Evolutionary conservation across 2,329 filamentous ascomycete species (phyloP), one percentile per base, ranked within the genome.

Genomic region (Mycosphaerella sp.): DNA sequence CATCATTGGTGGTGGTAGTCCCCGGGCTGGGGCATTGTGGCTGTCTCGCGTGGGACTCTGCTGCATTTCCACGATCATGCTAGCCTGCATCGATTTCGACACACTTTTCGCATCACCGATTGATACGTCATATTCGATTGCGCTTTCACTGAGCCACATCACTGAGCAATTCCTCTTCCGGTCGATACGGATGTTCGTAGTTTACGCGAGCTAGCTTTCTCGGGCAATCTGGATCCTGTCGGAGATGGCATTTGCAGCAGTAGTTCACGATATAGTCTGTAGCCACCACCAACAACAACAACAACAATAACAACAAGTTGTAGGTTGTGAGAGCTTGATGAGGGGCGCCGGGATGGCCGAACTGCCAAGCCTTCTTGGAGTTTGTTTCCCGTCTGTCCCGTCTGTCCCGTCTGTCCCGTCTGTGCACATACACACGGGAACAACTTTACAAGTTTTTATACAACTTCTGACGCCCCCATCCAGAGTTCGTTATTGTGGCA

Each of bases 61-160:
- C 45, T 44, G 52, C 44, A 21, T 31, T 55, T 7, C 38, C 34
- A 44, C 38, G 53, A 55, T 55, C 44, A 40, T 46, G 26, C 39
- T 12, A 36, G 46, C 48, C 48, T 47, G 51, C 34, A 32, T 26
- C 53, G 34, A n/a, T 38, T 21, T 9, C 14, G 32, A 32, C 34
- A 34, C 48, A 31, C 31, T 14, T 41, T 38, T 40, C 21, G n/a
- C 40, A 45, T 45, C 48, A 23, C 45, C 45, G 52, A 53, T n/a
- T 40, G 14, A 32, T 45, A 56, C 54, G 54, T 56, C 54, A 56
- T 49, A 31, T 21, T 40, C 49, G 48, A 51, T 55, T 32, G 26
- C 21, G 26, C 17, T 45, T 54, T 29, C 26, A 29, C 26, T 29
- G 26, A 29, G 26, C 26, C 46, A 36, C 46, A 14, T 14, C 9